These are phyloP conservation scores for Taxillus chinensis DNA, from an alignment of 164 flowering plant species.

Conservation along the genomic window DNA sequence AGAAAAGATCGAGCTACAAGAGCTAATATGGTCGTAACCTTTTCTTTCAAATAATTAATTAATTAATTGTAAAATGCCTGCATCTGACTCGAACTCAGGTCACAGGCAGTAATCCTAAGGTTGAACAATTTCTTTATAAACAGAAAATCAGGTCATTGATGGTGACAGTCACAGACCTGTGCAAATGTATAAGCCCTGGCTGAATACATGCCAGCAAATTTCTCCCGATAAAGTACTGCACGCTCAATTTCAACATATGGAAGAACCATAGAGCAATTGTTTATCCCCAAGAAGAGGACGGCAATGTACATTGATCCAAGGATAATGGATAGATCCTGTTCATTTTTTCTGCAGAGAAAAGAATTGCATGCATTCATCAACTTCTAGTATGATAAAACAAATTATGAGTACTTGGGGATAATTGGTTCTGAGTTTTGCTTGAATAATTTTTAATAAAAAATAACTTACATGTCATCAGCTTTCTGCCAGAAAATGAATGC, in stretches of 20 bases:
- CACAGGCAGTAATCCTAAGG: neutral
- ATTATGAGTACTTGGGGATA: neutral
- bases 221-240: constrained; percentile 33
- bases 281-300: constrained; percentile 28
- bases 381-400: too few relatives aligned
- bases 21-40: too few relatives aligned
- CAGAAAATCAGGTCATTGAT: neutral
- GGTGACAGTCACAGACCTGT: constrained; percentile 19
- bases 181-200: constrained; percentile 39
- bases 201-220: constrained; percentile 47
- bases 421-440: neutral
- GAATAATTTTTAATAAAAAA: too few relatives aligned
- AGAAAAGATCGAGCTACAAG: too few relatives aligned
- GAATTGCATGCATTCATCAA: neutral
- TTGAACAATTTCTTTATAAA: too few relatives aligned
- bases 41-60: too few relatives aligned
- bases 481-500: constrained; percentile 33
- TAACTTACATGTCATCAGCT: constrained; percentile 30
- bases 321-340: constrained; percentile 37
- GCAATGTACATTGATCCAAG: constrained; percentile 33
- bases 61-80: too few relatives aligned
- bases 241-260: constrained; percentile 36
- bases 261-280: constrained; percentile 29
- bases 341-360: constrained; percentile 19
- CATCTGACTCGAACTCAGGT: too few relatives aligned